Base-by-base conservation (phyloP, 495 filamentous ascomycete species). In the Friedmanniomyces simplex region DNA sequence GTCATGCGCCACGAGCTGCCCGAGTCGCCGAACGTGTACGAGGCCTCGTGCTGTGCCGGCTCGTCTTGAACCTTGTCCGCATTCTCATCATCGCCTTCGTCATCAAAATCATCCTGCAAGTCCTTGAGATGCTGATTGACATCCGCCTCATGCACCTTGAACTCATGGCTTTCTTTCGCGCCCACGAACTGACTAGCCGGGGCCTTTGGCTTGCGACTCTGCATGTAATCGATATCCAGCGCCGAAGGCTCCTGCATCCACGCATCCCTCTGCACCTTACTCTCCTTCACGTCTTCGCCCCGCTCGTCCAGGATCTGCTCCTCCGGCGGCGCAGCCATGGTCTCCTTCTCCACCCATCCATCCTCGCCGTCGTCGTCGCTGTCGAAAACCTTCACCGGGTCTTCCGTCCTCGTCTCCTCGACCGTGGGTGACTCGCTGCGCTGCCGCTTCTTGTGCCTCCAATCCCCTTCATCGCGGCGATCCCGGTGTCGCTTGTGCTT, bases 1-100 rank as follows among this genome's bases (percentile, higher is more conserved):
- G 84, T 91, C 91, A 97, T 96, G 46, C 93, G 82, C 91, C 94
- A 99, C 59, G 86, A 78, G 18, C 90, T 88, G 0, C 94, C 93
- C 14, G 80, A 69, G 68, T 99, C 94, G 18, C 93, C 93, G 71
- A 99, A 95, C 0, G 74, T 86, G 67, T 97, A 99, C 57, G 76
- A 73, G 14, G 93, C 82, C 32, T 87, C 80, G 59, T 84, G 80
- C 58, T 80, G 74, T 0, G 76, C 71, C 12, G 75, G 72, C 60
- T 71, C 73, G n/a, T 66, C 68, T 59, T 82, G 78, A 42, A 86
- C 52, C 21, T n/a, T 42, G 12, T 20, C 54, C 32, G 24, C 46
- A 3, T 56, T 49, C 20, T 36, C 54, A 28, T 58, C 56, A 20
- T n/a, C n/a, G n/a, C 41, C 57, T 55, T 71, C 69, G 22, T 39